Conservation (phyloP, 441 rosid species). For the Pelargonium citronellum region DNA sequence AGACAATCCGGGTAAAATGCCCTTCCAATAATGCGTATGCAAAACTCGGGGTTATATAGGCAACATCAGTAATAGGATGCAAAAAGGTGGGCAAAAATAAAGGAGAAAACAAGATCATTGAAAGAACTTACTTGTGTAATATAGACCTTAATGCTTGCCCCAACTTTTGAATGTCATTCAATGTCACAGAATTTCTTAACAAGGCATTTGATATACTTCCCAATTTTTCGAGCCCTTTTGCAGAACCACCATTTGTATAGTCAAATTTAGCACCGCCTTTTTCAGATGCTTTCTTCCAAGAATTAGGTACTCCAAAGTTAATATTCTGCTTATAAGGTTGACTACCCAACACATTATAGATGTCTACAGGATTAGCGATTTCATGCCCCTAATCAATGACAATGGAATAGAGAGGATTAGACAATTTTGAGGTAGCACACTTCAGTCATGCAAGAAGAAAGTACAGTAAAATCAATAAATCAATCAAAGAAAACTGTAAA, state of each 20-base stretch:
- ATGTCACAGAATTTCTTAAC: slow-evolving; percentile 32
- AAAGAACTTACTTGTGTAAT: slow-evolving; percentile 56
- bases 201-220: slow-evolving; percentile 33
- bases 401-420: slow-evolving; percentile 12
- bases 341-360: slow-evolving; percentile 47
- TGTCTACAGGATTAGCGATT: slow-evolving; percentile 45
- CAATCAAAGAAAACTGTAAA: background rate
- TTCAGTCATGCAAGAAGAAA: background rate
- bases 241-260: slow-evolving; percentile 28
- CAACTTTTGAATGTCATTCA: slow-evolving; percentile 48
- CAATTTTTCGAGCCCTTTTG: slow-evolving; percentile 33
- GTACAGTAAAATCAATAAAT: background rate
- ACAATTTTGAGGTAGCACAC: slow-evolving; percentile 9
- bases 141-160: slow-evolving; percentile 43
- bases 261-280: slow-evolving; percentile 30
- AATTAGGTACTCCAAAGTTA: slow-evolving; percentile 28
- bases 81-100: background rate
- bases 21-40: no score
- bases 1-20: no score
- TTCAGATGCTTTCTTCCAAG: slow-evolving; percentile 29
- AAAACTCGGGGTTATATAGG: background rate
- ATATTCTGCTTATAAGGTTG: slow-evolving; percentile 25
- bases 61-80: background rate
- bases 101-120: slow-evolving; percentile 7
- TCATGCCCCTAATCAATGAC: slow-evolving; percentile 41